Conservation (phyloP, 345 rosid genomes). For the Corchorus capsularis region DNA sequence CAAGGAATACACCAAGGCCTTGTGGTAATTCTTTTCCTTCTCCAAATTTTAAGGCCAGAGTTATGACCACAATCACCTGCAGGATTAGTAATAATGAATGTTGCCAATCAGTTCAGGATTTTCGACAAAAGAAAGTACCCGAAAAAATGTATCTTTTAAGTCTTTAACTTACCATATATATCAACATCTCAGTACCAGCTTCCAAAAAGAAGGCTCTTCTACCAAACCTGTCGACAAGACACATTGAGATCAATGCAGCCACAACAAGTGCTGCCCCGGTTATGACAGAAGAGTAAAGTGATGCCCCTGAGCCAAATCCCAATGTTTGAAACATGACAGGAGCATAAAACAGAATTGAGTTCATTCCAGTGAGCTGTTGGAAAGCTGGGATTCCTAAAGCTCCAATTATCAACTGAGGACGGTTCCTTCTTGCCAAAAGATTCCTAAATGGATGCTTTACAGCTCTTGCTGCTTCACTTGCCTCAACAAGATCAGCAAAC, state of each 20-base stretch:
- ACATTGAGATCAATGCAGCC: constrained; percentile 68
- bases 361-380: constrained; percentile 85
- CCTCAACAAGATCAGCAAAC: constrained; percentile 72
- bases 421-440: constrained; percentile 57
- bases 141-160: not conserved
- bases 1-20: constrained; percentile 51
- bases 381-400: constrained; percentile 78
- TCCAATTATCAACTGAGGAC: constrained; percentile 73
- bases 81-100: not conserved
- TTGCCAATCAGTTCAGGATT: not conserved
- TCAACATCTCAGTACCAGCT: constrained; percentile 74
- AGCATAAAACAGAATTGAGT: constrained; percentile 83
- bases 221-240: constrained; percentile 69
- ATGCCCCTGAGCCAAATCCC: constrained; percentile 71
- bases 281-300: constrained; percentile 61
- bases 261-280: constrained; percentile 63
- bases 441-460: constrained; percentile 75
- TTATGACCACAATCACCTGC: constrained; percentile 59
- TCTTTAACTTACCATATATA: constrained; percentile 63
- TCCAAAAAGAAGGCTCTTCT: constrained; percentile 78
- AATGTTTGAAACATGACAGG: constrained; percentile 85
- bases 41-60: constrained; percentile 69
- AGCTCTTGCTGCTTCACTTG: constrained; percentile 66
- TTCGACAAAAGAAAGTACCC: not conserved
- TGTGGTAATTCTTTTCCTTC: constrained; percentile 52